Evolutionary conservation across 31 red algal genomes (phyloP), one percentile per base, ranked within the genome.

Genomic region (Endocladia muricata): DNA sequence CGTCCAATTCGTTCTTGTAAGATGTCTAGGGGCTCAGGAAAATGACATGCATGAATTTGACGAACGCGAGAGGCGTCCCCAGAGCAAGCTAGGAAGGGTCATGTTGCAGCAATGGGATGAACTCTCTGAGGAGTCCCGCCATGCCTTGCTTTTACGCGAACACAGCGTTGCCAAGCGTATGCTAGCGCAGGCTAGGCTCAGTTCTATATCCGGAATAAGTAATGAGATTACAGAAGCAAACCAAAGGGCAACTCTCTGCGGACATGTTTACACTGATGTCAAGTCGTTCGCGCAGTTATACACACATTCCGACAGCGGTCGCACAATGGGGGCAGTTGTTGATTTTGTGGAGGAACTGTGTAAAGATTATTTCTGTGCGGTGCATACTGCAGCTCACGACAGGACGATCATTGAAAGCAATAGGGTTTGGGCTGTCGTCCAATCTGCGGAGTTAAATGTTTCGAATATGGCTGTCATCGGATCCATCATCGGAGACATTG

Each of bases 241-340:
- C 4, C 63, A 68, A 67, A 49, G 71, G 58, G 9, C 43, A 63
- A 60, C 43, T 76, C 31, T 41, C 26, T 86, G 71, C 54, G 82
- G 82, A 3, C 55, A 51, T 42, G 56, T 77, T 29, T 76, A 76
- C 40, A 57, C 65, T 23, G 82, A 86, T 60, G 25, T 86, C 4
- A 42, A 77, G 1, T 76, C 82, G 6, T 86, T 86, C 77, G 72
- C 82, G 22, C 61, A 77, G 3, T 70, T 61, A 5, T 86, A 86
- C 70, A 41, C 39, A 57, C 39, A n/a, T 2, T 5, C 37, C 6
- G 4, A 4, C 4, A 30, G 29, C 1, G 62, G 82, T 41, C 40
- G 82, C 56, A 42, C 61, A 31, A 25, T 86, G 36, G 38, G 70
- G 44, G 70, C 82, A 13, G 58, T 86, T 1, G 47, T 61, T 25